Base-by-base conservation (phyloP, 306 rosid genomes). In the Luffa acutangula region DNA sequence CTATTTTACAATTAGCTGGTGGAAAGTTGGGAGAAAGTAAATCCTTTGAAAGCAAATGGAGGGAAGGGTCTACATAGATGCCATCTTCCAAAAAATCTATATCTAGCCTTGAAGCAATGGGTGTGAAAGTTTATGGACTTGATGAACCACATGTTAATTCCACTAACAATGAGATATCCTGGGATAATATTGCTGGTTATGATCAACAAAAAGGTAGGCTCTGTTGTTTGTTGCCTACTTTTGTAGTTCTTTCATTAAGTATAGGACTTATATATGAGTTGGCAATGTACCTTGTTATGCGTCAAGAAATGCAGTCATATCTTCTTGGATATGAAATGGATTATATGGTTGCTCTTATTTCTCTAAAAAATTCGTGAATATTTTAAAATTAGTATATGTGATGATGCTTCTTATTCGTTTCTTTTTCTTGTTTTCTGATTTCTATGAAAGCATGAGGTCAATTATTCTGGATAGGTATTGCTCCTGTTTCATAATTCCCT, bases 131-230 rank as follows among this genome's bases (percentile, higher is more conserved):
- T 49, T 90, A 90, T 81, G 96, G 96, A 78, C 85, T 92, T 79
- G 79, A 89, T 42, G 88, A 89, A 84, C 83, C 92, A 49, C 76
- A 4, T 45, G 9, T 25, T 18, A 80, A 82, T 80, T 76, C 82
- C 54, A 49, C 88, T 43, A 87, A 69, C 58, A 79, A 78, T 75
- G 91, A 86, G 83, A 80, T 94, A 79, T 88, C 90, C 46, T 94
- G 98, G 98, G 97, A 90, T 78, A 88, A 84, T 87, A 89, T 92
- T 79, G 98, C 97, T 18, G 98, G 98, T 56, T 94, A 94, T 86
- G 93, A 89, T 80, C 85, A 85, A 76, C 98, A 74, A 94, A 94
- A 56, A 79, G 97, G 98, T 94, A 84, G 72, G 90, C 81, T 42
- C 51, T 63, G 76, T 52, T 76, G 36, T 36, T 37, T 39, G 3